Evolutionary conservation across 2,329 filamentous ascomycete genomes (phyloP), one percentile per base, ranked within the genome.

Genomic region (Pyrenophora graminea): DNA sequence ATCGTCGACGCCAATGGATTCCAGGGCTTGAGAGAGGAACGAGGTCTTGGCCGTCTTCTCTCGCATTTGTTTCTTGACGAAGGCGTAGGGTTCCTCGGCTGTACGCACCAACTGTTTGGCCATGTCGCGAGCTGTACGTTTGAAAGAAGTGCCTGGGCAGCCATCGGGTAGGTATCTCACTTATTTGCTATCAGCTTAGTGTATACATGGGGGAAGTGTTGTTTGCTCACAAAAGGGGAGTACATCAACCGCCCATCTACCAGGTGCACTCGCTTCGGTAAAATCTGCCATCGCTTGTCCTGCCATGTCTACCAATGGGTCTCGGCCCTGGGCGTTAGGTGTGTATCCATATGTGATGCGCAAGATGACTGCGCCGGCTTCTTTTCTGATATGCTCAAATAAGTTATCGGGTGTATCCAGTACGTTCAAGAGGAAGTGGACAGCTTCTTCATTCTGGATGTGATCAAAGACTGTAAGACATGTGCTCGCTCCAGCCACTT

Each of bases 121-220:
- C 70, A 74, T 78, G 4, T 66, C 43, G 19, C 68, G 68, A 1
- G 76, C 79, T 2, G 64, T 76, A 1, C 59, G 50, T 51, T 80
- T 77, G 64, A 79, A 81, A 6, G 64, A 59, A 5, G 76, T 68
- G 1, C 79, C 79, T 3, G 78, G 79, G 13, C 76, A 62, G 75
- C 78, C 80, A 3, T 77, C 70, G 0, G 79, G 79, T 0, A 80
- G 44, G 48, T 75, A 67, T 63, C 61, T 67, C 38, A 78, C 71
- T 67, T 31, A 3, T 9, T 4, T 2, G 15, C 13, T 3, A 9
- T 37, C 15, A 42, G 21, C 6, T 25, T 34, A 21, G 19, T 7
- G 23, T 8, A 25, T 25, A 7, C 4, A 25, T 25, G 23, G 4
- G 6, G 23, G 23, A 6, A 12, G 27, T 12, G 7, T 5, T 13